Evolutionary conservation across 495 filamentous ascomycete species (phyloP).

Genomic region (Penicillium coffeae): DNA sequence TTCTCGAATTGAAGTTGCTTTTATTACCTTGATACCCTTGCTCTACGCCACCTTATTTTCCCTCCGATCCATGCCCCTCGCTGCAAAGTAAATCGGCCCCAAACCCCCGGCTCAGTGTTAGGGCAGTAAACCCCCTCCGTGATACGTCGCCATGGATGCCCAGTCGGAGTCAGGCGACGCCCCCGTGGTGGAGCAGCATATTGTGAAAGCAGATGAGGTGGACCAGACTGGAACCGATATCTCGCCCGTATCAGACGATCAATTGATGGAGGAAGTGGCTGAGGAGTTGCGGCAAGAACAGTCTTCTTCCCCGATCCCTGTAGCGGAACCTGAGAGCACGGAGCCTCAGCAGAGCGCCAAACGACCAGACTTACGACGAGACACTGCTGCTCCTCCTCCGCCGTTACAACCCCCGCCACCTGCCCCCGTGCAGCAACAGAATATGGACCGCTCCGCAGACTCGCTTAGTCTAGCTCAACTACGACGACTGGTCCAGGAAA

Average conservation of each 20-base stretch:
- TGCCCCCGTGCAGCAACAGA: constrained; percentile 47
- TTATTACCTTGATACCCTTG: background rate
- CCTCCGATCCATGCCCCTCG: background rate
- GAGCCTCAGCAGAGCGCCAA: constrained; percentile 20
- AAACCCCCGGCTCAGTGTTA: background rate
- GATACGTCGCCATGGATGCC: constrained; percentile 27
- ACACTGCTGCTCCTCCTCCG: constrained; percentile 49
- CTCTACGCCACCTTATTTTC: background rate
- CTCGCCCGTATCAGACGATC: constrained; percentile 44
- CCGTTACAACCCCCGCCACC: constrained; percentile 44
- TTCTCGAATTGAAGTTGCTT: background rate
- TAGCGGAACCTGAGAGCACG: constrained; percentile 2
- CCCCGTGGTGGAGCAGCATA: constrained; percentile 34
- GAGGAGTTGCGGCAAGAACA: constrained; percentile 40
- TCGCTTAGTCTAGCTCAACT: constrained; percentile 83
- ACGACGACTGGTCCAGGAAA: constrained; percentile 71
- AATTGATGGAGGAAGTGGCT: constrained; percentile 46
- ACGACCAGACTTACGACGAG: constrained; percentile 55
- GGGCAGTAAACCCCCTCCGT: constrained; percentile 1
- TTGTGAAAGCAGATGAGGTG: constrained; percentile 54
- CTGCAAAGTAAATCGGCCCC: background rate
- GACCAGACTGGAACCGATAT: constrained; percentile 54
- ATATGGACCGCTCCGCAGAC: constrained; percentile 53
- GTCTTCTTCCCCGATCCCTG: constrained; percentile 13
- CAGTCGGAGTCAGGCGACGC: constrained; percentile 17